These are phyloP conservation scores for Kwoniella sp. DNA, from an alignment of 768 basidiomycete species.

Conservation along the genomic window DNA sequence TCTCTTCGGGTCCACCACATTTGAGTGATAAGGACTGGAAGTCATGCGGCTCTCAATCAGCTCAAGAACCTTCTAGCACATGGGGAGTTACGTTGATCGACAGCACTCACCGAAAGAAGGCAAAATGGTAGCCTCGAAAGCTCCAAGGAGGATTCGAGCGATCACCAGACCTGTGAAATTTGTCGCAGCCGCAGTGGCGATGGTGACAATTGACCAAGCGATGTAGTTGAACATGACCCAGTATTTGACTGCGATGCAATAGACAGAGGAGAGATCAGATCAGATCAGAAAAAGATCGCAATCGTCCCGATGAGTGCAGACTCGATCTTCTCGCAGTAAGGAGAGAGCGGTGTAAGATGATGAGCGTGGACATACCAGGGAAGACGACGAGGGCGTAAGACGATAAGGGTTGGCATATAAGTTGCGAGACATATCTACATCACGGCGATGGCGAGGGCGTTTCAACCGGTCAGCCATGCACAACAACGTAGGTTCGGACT, in stretches of 20 bases:
- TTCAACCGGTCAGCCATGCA: not conserved
- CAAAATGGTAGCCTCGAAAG: constrained; percentile 56
- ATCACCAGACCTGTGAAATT: constrained; percentile 39
- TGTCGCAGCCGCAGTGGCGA: constrained; percentile 35
- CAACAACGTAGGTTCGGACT: too few species aligned
- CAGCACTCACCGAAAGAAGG: constrained; percentile 23
- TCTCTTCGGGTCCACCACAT: constrained; percentile 35
- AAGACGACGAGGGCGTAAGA: constrained; percentile 46
- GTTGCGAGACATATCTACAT: constrained; percentile 38
- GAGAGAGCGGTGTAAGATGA: too few species aligned
- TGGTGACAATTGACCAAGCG: constrained; percentile 38
- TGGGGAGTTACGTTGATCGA: not conserved
- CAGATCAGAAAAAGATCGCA: too few species aligned
- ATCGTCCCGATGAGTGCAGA: too few species aligned
- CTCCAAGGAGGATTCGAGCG: constrained; percentile 41
- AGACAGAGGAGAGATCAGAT: not conserved
- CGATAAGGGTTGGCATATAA: constrained; percentile 39
- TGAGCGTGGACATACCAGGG: constrained; percentile 27
- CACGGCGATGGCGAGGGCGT: not conserved
- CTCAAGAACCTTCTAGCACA: not conserved
- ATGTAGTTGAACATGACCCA: constrained; percentile 49
- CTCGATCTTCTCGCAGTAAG: too few species aligned
- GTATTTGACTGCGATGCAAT: constrained; percentile 24
- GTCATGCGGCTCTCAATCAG: not conserved
- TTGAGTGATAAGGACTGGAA: constrained; percentile 17